phyloP scores from a whole-genome alignment of 2,329 filamentous ascomycete genomes.

The Alternaria ethzedia region DNA sequence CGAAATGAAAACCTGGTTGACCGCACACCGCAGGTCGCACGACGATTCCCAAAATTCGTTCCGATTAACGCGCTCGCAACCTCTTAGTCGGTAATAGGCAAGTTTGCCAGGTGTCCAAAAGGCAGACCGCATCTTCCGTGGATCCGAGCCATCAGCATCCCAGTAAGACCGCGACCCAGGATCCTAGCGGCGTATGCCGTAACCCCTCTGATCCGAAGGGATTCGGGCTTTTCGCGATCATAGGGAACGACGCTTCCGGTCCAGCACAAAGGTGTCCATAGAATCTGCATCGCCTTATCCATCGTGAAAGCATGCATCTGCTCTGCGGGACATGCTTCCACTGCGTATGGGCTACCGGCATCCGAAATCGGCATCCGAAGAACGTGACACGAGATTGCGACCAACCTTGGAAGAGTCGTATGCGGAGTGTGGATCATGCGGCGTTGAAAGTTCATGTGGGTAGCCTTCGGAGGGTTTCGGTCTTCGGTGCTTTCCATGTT shows the following conservation, averaged over 20 bases:
- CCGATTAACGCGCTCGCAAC: neutral
- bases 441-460: neutral
- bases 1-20: neutral
- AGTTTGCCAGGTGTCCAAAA: neutral
- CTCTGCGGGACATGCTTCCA: neutral
- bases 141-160: neutral
- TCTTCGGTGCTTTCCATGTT: slow-evolving; percentile 1
- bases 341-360: neutral
- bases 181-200: neutral
- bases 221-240: neutral
- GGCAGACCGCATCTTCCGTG: neutral
- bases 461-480: neutral
- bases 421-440: neutral
- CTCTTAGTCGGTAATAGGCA: neutral
- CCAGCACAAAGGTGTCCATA: neutral
- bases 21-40: neutral
- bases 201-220: neutral
- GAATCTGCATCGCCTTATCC: neutral
- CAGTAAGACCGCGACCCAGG: neutral
- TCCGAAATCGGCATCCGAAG: neutral
- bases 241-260: neutral
- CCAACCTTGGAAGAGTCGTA: neutral
- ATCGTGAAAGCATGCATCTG: neutral
- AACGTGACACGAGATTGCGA: neutral
- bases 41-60: neutral